Conservation (phyloP, 495 filamentous ascomycete species). For the Penicillium dipodomyicola region DNA sequence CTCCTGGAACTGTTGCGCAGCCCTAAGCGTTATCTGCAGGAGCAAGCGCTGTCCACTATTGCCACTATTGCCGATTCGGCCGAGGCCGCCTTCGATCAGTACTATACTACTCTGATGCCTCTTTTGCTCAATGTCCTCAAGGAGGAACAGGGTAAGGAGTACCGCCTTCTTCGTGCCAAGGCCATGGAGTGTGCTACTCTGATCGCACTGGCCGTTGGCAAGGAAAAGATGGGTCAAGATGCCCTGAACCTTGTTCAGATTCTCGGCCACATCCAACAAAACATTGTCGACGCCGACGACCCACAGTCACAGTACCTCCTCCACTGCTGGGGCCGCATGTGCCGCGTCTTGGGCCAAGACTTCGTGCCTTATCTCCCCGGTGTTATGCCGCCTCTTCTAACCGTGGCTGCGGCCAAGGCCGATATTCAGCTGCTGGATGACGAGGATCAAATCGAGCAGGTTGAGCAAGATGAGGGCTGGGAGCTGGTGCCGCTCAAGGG, state of each 20-base stretch:
- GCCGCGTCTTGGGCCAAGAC: slow-evolving; percentile 82
- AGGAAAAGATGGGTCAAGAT: slow-evolving; percentile 84
- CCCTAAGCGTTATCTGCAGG: slow-evolving; percentile 93
- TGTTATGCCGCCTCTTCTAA: slow-evolving; percentile 91
- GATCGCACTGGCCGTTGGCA: slow-evolving; percentile 93
- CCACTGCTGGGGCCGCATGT: slow-evolving; percentile 99
- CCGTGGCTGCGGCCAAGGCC: slow-evolving; percentile 90
- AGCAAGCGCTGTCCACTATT: slow-evolving; percentile 97
- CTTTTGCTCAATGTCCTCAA: slow-evolving; percentile 84
- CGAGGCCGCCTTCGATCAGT: slow-evolving; percentile 91
- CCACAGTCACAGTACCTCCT: slow-evolving; percentile 96
- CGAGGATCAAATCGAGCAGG: slow-evolving; percentile 87
- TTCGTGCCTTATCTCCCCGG: slow-evolving; percentile 89
- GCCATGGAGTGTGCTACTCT: slow-evolving; percentile 99
- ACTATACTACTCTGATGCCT: slow-evolving; percentile 95
- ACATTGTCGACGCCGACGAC: slow-evolving; percentile 88
- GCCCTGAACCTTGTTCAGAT: slow-evolving; percentile 82
- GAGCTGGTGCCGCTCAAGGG: slow-evolving; percentile 94
- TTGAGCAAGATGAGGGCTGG: slow-evolving; percentile 97
- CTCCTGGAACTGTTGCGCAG: slow-evolving; percentile 82
- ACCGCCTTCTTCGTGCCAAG: slow-evolving; percentile 86
- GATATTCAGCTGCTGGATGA: slow-evolving; percentile 97
- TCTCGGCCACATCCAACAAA: slow-evolving; percentile 80
- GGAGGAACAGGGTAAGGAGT: slow-evolving; percentile 88
- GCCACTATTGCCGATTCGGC: slow-evolving; percentile 98